phyloP scores from a whole-genome alignment of 805 yeast genomes.

The Schwanniomyces yamadae region DNA sequence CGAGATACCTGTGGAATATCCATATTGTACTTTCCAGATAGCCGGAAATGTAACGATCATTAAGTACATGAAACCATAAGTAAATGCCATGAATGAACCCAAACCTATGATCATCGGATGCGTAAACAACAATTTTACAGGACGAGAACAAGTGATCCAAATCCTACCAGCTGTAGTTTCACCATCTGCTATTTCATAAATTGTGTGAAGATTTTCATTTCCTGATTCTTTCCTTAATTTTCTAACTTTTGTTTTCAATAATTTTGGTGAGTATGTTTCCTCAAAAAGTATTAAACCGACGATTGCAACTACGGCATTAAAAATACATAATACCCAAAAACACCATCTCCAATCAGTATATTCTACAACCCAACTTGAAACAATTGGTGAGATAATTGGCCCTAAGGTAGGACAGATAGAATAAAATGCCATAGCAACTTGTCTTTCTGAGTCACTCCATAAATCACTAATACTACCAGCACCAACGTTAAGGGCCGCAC shows the following conservation, averaged over 20 bases:
- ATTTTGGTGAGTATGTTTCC: slow-evolving; percentile 60
- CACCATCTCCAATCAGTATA: slow-evolving; percentile 65
- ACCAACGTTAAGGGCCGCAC: slow-evolving; percentile 67
- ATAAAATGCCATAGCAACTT: slow-evolving; percentile 55
- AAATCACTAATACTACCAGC: slow-evolving; percentile 69
- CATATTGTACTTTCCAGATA: slow-evolving; percentile 48
- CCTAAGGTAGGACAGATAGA: slow-evolving; percentile 63
- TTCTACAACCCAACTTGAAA: slow-evolving; percentile 57
- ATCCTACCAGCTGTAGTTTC: slow-evolving; percentile 43
- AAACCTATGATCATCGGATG: slow-evolving; percentile 66
- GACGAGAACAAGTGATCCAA: slow-evolving; percentile 50
- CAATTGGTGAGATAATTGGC: slow-evolving; percentile 63
- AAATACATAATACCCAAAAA: slow-evolving; percentile 57
- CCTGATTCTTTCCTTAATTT: slow-evolving; percentile 53
- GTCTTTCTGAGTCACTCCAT: slow-evolving; percentile 51
- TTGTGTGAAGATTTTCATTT: slow-evolving; percentile 54
- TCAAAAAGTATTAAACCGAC: slow-evolving; percentile 47
- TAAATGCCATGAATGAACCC: slow-evolving; percentile 63
- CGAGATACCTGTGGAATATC: slow-evolving; percentile 45
- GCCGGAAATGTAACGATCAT: slow-evolving; percentile 60
- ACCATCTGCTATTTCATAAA: slow-evolving; percentile 58
- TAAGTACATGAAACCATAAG: slow-evolving; percentile 65
- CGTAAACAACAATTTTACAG: slow-evolving; percentile 48
- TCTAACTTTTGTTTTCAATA: slow-evolving; percentile 47
- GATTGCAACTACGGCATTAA: slow-evolving; percentile 50